Evolutionary conservation across 495 filamentous ascomycete species (phyloP).

Genomic region (Daldinia childiae): DNA sequence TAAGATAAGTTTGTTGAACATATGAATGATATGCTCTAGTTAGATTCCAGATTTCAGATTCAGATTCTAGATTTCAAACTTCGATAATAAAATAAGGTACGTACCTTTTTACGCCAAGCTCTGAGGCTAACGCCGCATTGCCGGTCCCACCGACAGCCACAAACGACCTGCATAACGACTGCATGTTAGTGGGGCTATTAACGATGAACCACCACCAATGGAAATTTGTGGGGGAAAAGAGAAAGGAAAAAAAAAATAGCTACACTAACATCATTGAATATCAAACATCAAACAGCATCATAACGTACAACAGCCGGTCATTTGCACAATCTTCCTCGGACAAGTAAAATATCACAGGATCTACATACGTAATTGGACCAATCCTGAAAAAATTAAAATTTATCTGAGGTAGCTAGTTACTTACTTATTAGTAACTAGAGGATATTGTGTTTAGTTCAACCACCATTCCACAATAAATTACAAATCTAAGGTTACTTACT

Average conservation of each 20-base stretch:
- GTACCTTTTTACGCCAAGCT: constrained; percentile 13
- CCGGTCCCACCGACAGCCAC: constrained; percentile 26
- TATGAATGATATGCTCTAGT: not conserved
- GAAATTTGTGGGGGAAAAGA: constrained; percentile 29
- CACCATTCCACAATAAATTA: not conserved
- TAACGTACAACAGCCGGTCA: not conserved
- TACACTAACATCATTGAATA: constrained; percentile 6
- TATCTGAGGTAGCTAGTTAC: not conserved
- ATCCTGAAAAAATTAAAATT: constrained; percentile 14
- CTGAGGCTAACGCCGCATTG: constrained; percentile 35
- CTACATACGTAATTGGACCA: constrained; percentile 10
- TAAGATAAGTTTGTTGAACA: too few species aligned
- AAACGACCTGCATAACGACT: constrained; percentile 22
- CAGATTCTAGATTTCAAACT: not conserved
- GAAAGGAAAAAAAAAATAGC: constrained; percentile 10
- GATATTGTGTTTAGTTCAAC: not conserved
- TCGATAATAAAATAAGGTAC: not conserved
- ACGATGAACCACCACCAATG: constrained; percentile 13
- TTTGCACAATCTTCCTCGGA: constrained; percentile 12
- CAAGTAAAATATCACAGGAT: constrained; percentile 2
- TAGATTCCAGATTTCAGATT: not conserved
- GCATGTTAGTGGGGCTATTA: constrained; percentile 25
- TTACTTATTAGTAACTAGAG: not conserved
- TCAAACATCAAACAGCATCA: constrained; percentile 1
- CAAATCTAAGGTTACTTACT: not conserved